Evolutionary conservation across 768 basidiomycete species (phyloP).

Genomic region (Calocybe cyanea): DNA sequence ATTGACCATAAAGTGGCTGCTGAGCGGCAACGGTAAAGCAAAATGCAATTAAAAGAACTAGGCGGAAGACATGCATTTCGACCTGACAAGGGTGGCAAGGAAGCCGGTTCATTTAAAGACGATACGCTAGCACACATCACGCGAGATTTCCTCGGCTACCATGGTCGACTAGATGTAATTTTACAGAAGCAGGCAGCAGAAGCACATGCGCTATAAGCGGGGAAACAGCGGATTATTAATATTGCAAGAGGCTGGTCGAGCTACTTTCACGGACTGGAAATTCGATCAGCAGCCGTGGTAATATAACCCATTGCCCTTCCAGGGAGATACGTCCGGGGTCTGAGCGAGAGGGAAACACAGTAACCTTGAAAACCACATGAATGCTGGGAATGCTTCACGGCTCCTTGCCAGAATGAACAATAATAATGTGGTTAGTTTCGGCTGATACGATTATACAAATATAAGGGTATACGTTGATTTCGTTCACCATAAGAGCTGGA

Average conservation of each 20-base stretch:
- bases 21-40: constrained; percentile 29
- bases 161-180: not conserved
- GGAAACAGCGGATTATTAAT: constrained; percentile 21
- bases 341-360: no score
- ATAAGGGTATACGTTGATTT: no score
- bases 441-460: no score
- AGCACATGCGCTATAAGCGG: constrained; percentile 14
- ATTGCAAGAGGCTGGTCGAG: not conserved
- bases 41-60: constrained; percentile 20
- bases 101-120: not conserved
- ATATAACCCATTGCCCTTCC: no score
- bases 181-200: constrained; percentile 6
- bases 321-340: no score
- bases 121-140: not conserved
- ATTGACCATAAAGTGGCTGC: constrained; percentile 40
- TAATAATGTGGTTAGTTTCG: not conserved
- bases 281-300: no score
- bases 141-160: constrained; percentile 12
- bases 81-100: not conserved
- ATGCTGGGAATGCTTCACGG: no score
- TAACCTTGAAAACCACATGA: no score
- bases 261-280: not conserved
- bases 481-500: constrained; percentile 64
- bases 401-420: not conserved
- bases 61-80: constrained; percentile 11